phyloP scores from a whole-genome alignment of 768 basidiomycete species.

The Russula foetens region DNA sequence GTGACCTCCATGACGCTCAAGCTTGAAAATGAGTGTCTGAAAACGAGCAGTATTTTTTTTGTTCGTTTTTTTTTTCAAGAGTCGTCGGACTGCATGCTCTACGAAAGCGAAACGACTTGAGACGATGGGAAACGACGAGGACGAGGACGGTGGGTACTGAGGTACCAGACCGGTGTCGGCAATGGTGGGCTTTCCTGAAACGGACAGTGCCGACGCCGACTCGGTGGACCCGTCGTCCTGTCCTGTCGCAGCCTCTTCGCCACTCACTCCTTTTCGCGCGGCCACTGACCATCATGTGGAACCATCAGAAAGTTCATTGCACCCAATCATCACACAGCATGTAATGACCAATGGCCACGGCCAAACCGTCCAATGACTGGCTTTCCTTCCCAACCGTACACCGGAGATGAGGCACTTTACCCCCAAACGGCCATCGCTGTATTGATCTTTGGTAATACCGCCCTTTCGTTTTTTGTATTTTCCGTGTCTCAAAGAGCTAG shows the following conservation, averaged over 20 bases:
- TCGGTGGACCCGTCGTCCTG: too few species aligned
- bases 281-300: too few species aligned
- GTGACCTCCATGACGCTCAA: conserved; percentile 8
- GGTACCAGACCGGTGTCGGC: not conserved
- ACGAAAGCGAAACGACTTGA: not conserved
- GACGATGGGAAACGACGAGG: not conserved
- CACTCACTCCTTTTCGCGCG: not conserved
- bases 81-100: not conserved
- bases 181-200: not conserved
- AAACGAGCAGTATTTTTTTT: not conserved
- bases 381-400: not conserved
- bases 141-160: not conserved
- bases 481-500: not conserved
- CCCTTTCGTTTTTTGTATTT: not conserved
- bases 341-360: not conserved
- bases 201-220: conserved; percentile 13
- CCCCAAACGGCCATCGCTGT: not conserved
- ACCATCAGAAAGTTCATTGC: not conserved
- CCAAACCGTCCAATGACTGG: not conserved
- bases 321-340: not conserved
- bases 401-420: not conserved
- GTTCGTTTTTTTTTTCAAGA: too few species aligned
- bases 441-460: not conserved
- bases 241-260: too few species aligned
- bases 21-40: not conserved